phyloP scores from a whole-genome alignment of 495 filamentous ascomycete genomes.

The Neurospora hispaniola region DNA sequence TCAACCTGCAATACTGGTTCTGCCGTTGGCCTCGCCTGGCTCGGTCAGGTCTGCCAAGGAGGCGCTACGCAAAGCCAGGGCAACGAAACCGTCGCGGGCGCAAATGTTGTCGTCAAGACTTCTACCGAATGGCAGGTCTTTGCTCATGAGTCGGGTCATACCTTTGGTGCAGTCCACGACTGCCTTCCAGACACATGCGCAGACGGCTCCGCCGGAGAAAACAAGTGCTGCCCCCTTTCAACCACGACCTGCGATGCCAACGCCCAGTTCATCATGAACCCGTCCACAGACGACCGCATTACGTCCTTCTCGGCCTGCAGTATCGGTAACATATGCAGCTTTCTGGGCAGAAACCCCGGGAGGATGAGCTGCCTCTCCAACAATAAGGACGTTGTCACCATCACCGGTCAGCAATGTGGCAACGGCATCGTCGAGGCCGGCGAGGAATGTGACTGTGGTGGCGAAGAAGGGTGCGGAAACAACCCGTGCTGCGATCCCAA shows the following conservation, averaged over 20 bases:
- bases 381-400: constrained; percentile 78
- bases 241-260: constrained; percentile 60
- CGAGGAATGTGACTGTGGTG: constrained; percentile 95
- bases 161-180: constrained; percentile 93
- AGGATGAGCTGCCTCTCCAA: constrained; percentile 65
- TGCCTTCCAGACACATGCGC: constrained; percentile 60
- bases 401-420: constrained; percentile 77
- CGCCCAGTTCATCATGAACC: constrained; percentile 88
- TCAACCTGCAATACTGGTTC: constrained; percentile 73
- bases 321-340: constrained; percentile 92
- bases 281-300: constrained; percentile 63
- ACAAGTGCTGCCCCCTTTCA: constrained; percentile 81
- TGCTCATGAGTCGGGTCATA: constrained; percentile 92
- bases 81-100: constrained; percentile 62
- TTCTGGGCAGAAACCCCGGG: constrained; percentile 68
- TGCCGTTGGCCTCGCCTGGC: constrained; percentile 90
- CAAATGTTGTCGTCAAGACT: constrained; percentile 84
- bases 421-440: constrained; percentile 94
- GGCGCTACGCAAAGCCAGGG: constrained; percentile 34
- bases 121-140: constrained; percentile 90
- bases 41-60: constrained; percentile 73
- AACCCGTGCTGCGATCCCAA: constrained; percentile 76
- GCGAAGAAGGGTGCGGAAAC: constrained; percentile 52
- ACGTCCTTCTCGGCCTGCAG: constrained; percentile 75
- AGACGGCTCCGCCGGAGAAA: constrained; percentile 45